Evolutionary conservation across 331 rosid species (phyloP), one percentile per base, ranked within the genome.

Genomic region (Quercus lobata): DNA sequence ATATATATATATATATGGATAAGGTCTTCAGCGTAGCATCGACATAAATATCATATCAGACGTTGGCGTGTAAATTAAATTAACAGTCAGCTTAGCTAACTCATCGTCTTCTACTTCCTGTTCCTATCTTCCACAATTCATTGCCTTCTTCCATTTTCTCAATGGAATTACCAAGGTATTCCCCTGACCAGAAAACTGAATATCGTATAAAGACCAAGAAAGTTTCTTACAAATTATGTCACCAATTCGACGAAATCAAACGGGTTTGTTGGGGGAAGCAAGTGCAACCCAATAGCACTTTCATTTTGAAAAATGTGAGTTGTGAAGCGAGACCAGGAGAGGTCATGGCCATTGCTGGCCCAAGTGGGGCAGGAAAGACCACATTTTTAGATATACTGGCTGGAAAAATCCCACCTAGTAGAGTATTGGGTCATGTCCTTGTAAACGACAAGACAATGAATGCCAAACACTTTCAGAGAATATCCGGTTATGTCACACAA

Each of bases 401-500:
- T 9, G 18, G 54, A 49, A 49, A 11, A 14, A 49, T 12, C 54
- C 54, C 18, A 49, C 54, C 17, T 11, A 76, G 44, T 12, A 63
- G 62, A 57, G 71, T 84, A 19, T 62, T 44, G 6, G 86, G 85
- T 44, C 88, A 82, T 54, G 90, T 84, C 34, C 71, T 83, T 14
- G 83, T 88, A 24, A 88, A 86, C 24, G 79, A 86, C 9, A 55
- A 76, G 53, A 83, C 76, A 9, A 86, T 86, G 90, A 75, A 83
- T 8, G 76, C 78, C 3, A 75, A 72, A 53, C 41, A 80, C 19
- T 85, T 80, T 32, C 80, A 86, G 58, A 80, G 81, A 65, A 79
- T 83, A 5, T 85, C 87, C 2, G 87, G 89, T 10, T 88, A 88
- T 76, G 87, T 85, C 61, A 85, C 84, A 2, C 89, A 88, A 66